Percentiles rank a stretch among this genome's conserved stretches.
Conservation (phyloP, 495 filamentous ascomycete genomes). For the Entonaema liquescens region DNA sequence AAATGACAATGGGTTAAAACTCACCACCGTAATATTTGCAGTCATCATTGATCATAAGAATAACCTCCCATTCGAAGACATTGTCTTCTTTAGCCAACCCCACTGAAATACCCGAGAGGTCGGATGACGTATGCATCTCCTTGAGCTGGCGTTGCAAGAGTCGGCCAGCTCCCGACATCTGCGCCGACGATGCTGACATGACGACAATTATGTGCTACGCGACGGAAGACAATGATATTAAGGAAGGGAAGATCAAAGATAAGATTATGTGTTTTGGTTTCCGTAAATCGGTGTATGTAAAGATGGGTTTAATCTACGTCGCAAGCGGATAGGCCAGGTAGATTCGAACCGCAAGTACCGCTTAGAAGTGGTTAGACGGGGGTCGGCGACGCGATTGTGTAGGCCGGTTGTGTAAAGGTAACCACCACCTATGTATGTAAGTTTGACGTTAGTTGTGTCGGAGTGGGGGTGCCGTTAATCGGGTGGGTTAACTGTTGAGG, state of each 20-base stretch:
- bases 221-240: not conserved
- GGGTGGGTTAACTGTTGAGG: not conserved
- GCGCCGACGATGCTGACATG: conserved; percentile 42
- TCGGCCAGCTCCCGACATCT: conserved; percentile 64
- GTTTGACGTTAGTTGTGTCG: not conserved
- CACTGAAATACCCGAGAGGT: conserved; percentile 92
- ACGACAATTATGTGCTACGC: not conserved
- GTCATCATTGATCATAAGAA: conserved; percentile 98
- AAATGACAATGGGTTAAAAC: conserved; percentile 27
- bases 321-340: not conserved
- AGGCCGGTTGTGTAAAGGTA: not conserved
- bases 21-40: conserved; percentile 91
- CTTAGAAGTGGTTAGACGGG: not conserved
- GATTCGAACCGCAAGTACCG: not conserved
- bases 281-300: not conserved
- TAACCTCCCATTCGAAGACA: conserved; percentile 99
- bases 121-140: conserved; percentile 89
- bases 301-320: not conserved
- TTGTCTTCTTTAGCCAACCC: conserved; percentile 85
- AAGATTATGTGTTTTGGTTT: not conserved
- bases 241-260: not conserved
- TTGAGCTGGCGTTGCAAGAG: conserved; percentile 87
- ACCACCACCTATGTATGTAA: too few relatives aligned
- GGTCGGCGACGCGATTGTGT: not conserved
- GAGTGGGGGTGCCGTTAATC: too few relatives aligned